Base-by-base conservation (phyloP, 768 basidiomycete genomes). In the Tremella fuciformis region DNA sequence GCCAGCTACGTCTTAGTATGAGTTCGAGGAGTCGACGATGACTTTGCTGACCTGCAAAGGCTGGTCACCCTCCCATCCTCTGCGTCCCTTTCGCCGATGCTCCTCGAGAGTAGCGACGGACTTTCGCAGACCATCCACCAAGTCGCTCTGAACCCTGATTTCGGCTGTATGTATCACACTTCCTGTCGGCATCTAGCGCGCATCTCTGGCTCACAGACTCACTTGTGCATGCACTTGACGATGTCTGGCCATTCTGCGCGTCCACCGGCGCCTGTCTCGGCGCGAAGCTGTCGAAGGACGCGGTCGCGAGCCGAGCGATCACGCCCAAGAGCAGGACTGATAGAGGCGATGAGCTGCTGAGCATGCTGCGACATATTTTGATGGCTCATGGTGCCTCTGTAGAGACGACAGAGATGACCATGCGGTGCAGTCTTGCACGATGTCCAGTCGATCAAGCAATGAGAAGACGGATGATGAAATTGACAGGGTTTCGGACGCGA, bases 181-280 rank as follows among this genome's bases (percentile, higher is more conserved):
- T 26, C 40, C 21, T 18, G 13, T 44, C 55, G 19, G 47, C 26
- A 40, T 39, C 49, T 13, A 3, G 24, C 24, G 52, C 26, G 4
- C 34, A 11, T 34, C 2, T 34, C 34, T 26, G 7, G 22, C 4
- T 18, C 42, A 21, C 41, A 24, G 29, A 49, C 60, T 25, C 37
- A 67, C 69, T 62, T 65, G 11, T 59, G 21, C 8, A 73, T 15
- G 19, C 44, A 26, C 18, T 37, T 21, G 7, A 39, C 16, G 8
- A 65, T 60, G 26, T 73, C 71, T n/a, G 46, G 52, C 71, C 71
- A 73, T 50, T 65, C 67, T 38, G 61, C 59, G 25, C 66, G 48
- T 15, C 51, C 40, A 1, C 59, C 64, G 6, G 66, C 68, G 48
- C 60, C 54, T 7, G 47, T 41, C 53, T 69, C 66, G 11, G 50